Base-by-base conservation (phyloP, 768 basidiomycete species). In the Phylloporus sp. region DNA sequence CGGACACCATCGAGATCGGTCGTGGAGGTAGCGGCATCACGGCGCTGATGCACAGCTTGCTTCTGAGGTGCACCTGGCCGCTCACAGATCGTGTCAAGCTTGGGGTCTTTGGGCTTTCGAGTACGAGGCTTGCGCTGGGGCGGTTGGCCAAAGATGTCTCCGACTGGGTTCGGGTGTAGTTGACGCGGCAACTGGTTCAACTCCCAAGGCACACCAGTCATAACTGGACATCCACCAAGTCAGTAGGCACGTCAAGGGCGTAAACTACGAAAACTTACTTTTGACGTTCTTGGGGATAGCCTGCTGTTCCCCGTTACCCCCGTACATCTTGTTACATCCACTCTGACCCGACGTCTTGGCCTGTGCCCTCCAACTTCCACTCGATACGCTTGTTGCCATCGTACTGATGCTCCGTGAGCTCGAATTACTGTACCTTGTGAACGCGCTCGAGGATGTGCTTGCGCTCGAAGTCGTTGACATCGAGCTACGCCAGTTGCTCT, bases 131-230 rank as follows among this genome's bases (percentile, higher is more conserved):
- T 86, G 58, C 84, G 81, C 52, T 67, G 69, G 38, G 78, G 76
- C 21, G 78, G 71, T 17, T 59, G 51, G 10, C 79, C 79, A 61
- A 80, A 84, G 55, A 78, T 77, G 48, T 84, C 82, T 42, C 78
- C 80, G 5, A 73, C 71, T 32, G 82, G 79, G 53, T 81, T 79
- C 28, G 71, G 67, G 60, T 83, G 72, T 52, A 79, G 74, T 50
- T 78, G 80, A 37, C 83, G 81, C 36, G 87, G 86, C 22, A 85
- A 67, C 60, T 87, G 73, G 60, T 73, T 68, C 45, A 90, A 68
- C 59, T 82, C 84, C 82, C 83, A 85, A 44, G 88, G 86, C 53
- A 88, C 74, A 64, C 86, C 87, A 50, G 72, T 74, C 77, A 90
- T 80, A 59, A 82, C 90, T 91, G 47, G 27, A 35, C 29, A 37